Percentiles rank a stretch among this genome's conserved stretches.
phyloP scores from a whole-genome alignment of 2,329 filamentous ascomycete genomes.

The Beauveria caledonica region DNA sequence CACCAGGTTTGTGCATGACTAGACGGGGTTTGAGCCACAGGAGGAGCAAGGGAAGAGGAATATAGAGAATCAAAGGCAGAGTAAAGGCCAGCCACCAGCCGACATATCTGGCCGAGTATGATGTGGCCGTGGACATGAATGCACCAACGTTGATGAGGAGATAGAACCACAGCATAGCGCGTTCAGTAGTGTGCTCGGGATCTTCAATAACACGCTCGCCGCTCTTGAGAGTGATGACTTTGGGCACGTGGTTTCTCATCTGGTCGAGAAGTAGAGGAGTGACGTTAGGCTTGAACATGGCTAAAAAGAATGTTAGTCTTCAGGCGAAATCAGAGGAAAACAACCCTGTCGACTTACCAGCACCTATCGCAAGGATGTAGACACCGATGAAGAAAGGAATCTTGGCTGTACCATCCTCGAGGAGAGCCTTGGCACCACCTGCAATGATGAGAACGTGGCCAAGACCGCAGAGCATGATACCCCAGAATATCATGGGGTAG shows the following conservation, averaged over 20 bases:
- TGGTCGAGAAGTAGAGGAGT: slow-evolving; percentile 61
- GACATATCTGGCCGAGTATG: slow-evolving; percentile 44
- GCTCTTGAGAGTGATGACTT: slow-evolving; percentile 28
- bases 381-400: slow-evolving; percentile 54
- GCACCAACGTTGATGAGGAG: slow-evolving; percentile 47
- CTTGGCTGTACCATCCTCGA: slow-evolving; percentile 37
- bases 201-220: slow-evolving; percentile 63
- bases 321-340: no score
- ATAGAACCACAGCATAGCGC: slow-evolving; percentile 60
- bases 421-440: slow-evolving; percentile 41
- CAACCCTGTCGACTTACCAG: slow-evolving; percentile 19
- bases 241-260: slow-evolving; percentile 43
- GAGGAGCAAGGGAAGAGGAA: slow-evolving; percentile 49
- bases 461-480: slow-evolving; percentile 57
- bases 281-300: slow-evolving; percentile 65
- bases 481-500: slow-evolving; percentile 63
- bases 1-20: slow-evolving; percentile 47
- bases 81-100: slow-evolving; percentile 42
- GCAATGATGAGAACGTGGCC: slow-evolving; percentile 62
- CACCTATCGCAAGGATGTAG: slow-evolving; percentile 49
- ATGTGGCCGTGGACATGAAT: slow-evolving; percentile 43
- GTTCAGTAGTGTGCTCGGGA: slow-evolving; percentile 53
- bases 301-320: slow-evolving; percentile 22
- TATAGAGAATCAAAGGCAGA: slow-evolving; percentile 44
- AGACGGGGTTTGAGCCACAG: slow-evolving; percentile 50